These are phyloP conservation scores for Pythium grandisporangium DNA, from an alignment of 352 stramenopile species.

Conservation along the genomic window DNA sequence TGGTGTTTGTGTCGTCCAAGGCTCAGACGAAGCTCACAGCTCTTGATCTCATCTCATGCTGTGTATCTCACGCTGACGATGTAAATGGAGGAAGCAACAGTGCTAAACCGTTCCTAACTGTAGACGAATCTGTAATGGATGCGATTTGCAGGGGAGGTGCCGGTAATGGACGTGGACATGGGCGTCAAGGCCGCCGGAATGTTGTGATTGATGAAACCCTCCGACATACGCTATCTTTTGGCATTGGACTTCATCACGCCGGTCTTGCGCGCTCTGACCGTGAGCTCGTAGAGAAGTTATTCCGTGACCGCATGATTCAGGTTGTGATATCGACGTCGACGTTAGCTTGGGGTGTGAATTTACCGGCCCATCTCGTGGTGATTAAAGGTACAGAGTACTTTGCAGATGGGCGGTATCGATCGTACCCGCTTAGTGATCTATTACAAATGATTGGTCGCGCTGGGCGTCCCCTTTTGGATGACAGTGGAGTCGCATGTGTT, in stretches of 20 bases:
- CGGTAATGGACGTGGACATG: too few species aligned
- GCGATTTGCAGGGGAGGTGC: conserved; percentile 64
- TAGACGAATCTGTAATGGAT: conserved; percentile 86
- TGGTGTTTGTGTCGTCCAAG: conserved; percentile 99
- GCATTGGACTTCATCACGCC: conserved; percentile 97
- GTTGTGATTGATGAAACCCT: conserved; percentile 88
- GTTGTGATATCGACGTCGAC: conserved; percentile 91
- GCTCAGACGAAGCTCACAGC: conserved; percentile 96
- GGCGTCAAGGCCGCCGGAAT: conserved; percentile 32
- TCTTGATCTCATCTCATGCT: conserved; percentile 96
- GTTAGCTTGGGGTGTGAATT: conserved; percentile 94
- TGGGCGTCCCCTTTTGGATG: conserved; percentile 94
- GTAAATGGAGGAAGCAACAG: conserved; percentile 72
- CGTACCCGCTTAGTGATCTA: conserved; percentile 97
- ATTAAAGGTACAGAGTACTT: conserved; percentile 99
- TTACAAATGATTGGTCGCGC: conserved; percentile 99
- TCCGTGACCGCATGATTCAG: conserved; percentile 94
- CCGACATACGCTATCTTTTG: conserved; percentile 95
- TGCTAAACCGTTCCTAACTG: conserved; percentile 91
- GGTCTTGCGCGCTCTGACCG: conserved; percentile 84
- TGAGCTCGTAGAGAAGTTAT: conserved; percentile 96
- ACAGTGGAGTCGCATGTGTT: conserved; percentile 93
- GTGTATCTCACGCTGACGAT: conserved; percentile 39
- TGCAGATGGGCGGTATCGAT: conserved; percentile 90
- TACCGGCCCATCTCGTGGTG: conserved; percentile 97